Percentiles rank a stretch among this genome's conserved stretches.
These are phyloP conservation scores for Eimeria maxima DNA, from an alignment of 169 alveolate genomes.

Conservation along the genomic window DNA sequence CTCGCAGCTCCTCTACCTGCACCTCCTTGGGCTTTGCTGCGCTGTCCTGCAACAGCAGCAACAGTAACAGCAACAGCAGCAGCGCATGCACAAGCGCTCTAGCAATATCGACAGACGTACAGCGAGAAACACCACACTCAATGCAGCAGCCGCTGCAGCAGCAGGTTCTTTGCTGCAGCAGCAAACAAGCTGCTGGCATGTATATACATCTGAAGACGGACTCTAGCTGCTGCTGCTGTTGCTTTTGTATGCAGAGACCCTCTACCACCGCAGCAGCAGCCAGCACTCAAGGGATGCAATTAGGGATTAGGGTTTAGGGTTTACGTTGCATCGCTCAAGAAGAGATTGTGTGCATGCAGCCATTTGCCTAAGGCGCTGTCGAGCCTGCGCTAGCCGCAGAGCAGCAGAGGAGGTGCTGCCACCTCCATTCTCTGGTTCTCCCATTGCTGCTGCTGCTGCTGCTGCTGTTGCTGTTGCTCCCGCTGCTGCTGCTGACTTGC, in stretches of 20 bases:
- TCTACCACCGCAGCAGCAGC: constrained; percentile 14
- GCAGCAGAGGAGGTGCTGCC: constrained; percentile 16
- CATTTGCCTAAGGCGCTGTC: constrained; percentile 35
- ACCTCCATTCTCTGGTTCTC: constrained; percentile 17
- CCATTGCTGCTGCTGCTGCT: background rate
- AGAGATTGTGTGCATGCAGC: constrained; percentile 34
- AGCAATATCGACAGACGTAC: background rate
- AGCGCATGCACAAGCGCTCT: background rate
- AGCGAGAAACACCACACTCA: background rate
- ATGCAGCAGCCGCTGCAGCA: background rate
- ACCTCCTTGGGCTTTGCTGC: constrained; percentile 3
- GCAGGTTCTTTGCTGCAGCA: background rate
- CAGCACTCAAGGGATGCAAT: background rate
- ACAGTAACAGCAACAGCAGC: constrained; percentile 15
- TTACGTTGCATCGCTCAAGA: constrained; percentile 26
- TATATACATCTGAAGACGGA: background rate
- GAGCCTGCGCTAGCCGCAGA: constrained; percentile 45
- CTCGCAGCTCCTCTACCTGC: constrained; percentile 18
- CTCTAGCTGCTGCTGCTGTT: background rate
- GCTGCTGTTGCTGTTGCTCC: constrained; percentile 29
- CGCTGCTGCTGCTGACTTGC: constrained; percentile 26
- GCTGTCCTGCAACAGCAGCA: constrained; percentile 19
- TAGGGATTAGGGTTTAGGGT: background rate
- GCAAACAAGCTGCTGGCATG: background rate
- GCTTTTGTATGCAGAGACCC: too few species aligned